A percentile compares a stretch with the other conserved stretches of the same genome.
These are phyloP conservation scores for Intubia oerlemansii DNA, from an alignment of 2,329 filamentous ascomycete species.

Conservation along the genomic window DNA sequence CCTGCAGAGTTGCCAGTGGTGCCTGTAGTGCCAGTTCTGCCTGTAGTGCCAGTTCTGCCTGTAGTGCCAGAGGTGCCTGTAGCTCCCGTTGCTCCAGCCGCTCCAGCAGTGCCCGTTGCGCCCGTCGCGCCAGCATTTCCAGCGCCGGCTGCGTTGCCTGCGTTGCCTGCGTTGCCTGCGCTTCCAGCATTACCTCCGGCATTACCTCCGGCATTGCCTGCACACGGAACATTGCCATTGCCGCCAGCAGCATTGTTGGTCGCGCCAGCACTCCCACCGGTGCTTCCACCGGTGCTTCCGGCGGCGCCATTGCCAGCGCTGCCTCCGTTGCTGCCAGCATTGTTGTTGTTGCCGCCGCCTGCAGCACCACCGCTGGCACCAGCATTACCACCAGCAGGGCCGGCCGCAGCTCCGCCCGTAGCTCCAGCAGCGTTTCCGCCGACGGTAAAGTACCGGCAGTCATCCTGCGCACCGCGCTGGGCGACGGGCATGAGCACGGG, in stretches of 20 bases:
- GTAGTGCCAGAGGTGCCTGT: too few relatives aligned
- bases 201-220: constrained; percentile 6
- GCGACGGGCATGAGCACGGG: constrained; percentile 44
- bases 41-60: too few relatives aligned
- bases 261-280: too few relatives aligned
- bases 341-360: constrained; percentile 6
- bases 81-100: too few relatives aligned
- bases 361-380: neutral
- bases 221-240: too few relatives aligned
- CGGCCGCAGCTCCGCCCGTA: too few relatives aligned
- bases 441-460: constrained; percentile 40
- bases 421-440: constrained; percentile 5
- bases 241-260: constrained; percentile 2
- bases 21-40: too few relatives aligned
- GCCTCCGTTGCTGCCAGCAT: constrained; percentile 7
- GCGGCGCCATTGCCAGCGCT: constrained; percentile 8
- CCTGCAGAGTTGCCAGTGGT: too few relatives aligned
- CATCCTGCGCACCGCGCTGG: constrained; percentile 44
- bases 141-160: too few relatives aligned
- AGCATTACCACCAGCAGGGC: too few relatives aligned
- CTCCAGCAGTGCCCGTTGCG: too few relatives aligned
- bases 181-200: constrained; percentile 6
- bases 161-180: constrained; percentile 6
- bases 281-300: constrained; percentile 3
- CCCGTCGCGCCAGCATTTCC: too few relatives aligned